Evolutionary conservation across 192 early-diverging fungal species (phyloP), one percentile per base, ranked within the genome.

Genomic region (Backusella westeae): DNA sequence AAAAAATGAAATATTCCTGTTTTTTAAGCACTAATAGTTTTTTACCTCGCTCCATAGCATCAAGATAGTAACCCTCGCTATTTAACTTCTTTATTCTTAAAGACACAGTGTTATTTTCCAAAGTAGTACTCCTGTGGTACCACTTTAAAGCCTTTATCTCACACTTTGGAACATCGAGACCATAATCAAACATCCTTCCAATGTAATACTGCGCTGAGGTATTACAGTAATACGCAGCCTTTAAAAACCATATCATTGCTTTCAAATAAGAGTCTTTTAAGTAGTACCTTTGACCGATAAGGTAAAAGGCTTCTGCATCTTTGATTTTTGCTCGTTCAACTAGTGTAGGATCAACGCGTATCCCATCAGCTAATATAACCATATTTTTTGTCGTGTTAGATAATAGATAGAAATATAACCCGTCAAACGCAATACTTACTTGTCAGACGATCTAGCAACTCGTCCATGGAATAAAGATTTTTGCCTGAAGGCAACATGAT

Each of bases 181-280:
- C 53, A 21, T 56, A 56, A 10, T 56, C 53, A 21, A 56, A 56
- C 53, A 56, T 56, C n/a, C 53, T 56, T n/a, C 53, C 53, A 21
- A 56, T 56, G 53, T 56, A 56, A 21, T 56, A 56, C 8, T 56
- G 53, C 10, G 53, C 53, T n/a, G 53, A 6, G 2, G 19, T 26
- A 21, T 56, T 56, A 5, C 53, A 56, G 2, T 56, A 10, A 56
- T 56, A 56, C 7, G 53, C 53, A 21, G 53, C 19, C 2, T 56
- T 56, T 56, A 56, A 56, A 56, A 56, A 56, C 53, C 53, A 56
- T 56, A 56, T 56, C 8, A 56, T 56, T n/a, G 53, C 53, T 56
- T 56, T 56, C 53, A 56, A 56, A 10, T 56, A 56, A 56, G 53
- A 56, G 53, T 56, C 53, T 56, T 56, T 56, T n/a, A 56, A 21